Conservation (phyloP, 2,329 filamentous ascomycete species). For the Ophiocordyceps camponoti-floridani region DNA sequence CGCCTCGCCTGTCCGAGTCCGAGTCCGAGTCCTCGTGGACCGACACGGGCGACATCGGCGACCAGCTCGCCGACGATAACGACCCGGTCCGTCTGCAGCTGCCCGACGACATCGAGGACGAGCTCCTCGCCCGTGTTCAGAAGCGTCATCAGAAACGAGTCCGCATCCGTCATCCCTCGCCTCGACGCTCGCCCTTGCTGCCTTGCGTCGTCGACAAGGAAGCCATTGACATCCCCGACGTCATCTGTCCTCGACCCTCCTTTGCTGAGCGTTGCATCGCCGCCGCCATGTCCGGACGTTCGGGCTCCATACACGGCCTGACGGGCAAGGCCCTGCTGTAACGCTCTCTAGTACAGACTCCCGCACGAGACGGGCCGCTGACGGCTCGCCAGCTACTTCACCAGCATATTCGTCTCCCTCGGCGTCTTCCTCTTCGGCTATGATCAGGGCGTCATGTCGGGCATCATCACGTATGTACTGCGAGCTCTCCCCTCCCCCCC, state of each 20-base stretch:
- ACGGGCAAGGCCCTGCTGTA: conserved; percentile 92
- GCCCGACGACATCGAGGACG: conserved; percentile 45
- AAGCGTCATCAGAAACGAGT: conserved; percentile 41
- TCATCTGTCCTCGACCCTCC: conserved; percentile 43
- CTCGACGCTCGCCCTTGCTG: conserved; percentile 14
- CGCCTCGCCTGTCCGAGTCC: conserved; percentile 22
- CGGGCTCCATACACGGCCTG: conserved; percentile 68
- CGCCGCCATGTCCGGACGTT: conserved; percentile 69
- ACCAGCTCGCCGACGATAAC: conserved; percentile 70
- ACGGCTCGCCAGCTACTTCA: conserved; percentile 56
- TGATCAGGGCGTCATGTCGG: conserved; percentile 80
- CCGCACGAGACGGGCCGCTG: conserved; percentile 2
- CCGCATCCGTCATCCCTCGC: conserved; percentile 40
- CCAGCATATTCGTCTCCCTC: conserved; percentile 74
- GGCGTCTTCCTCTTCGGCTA: conserved; percentile 83
- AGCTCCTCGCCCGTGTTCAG: conserved; percentile 32
- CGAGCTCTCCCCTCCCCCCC: background rate
- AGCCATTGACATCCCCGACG: conserved; percentile 65
- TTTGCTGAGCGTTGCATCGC: conserved; percentile 55
- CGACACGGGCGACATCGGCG: conserved; percentile 86
- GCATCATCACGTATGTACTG: conserved; percentile 38
- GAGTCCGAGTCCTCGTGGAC: conserved; percentile 66
- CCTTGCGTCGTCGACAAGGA: conserved; percentile 40
- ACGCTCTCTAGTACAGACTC: conserved; percentile 5
- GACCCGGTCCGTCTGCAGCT: conserved; percentile 63